phyloP scores from a whole-genome alignment of 441 rosid species.

The Cnidoscolus chayamansa region DNA sequence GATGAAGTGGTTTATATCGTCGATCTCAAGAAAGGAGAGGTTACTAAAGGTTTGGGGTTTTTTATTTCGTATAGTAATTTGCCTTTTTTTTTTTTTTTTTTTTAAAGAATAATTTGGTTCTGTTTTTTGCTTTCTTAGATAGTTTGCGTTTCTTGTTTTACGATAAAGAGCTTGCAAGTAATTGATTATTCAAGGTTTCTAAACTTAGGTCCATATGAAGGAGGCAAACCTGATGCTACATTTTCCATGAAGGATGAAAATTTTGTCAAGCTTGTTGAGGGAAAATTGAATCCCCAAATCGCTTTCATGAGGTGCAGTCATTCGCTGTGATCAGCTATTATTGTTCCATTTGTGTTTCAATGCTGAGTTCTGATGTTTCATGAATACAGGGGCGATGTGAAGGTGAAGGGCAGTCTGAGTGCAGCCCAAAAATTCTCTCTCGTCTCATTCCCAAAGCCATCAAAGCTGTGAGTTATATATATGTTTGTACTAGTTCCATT shows the following conservation, averaged over 20 bases:
- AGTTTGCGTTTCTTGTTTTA: too few relatives aligned
- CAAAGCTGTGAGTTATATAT: constrained; percentile 61
- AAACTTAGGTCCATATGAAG: constrained; percentile 64
- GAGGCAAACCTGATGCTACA: constrained; percentile 84
- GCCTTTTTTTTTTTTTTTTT: not conserved
- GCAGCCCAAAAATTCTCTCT: constrained; percentile 97
- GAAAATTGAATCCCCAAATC: constrained; percentile 89
- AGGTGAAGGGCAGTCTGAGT: constrained; percentile 89
- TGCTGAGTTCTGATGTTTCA: constrained; percentile 16
- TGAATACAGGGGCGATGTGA: constrained; percentile 80
- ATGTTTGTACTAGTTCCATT: not conserved
- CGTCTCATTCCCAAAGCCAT: constrained; percentile 90
- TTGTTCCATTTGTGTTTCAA: not conserved
- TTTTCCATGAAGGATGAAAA: constrained; percentile 87
- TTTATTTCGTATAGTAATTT: not conserved
- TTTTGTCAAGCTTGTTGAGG: constrained; percentile 80
- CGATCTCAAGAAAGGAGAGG: constrained; percentile 90
- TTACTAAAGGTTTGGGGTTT: constrained; percentile 59
- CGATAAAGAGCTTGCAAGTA: too few relatives aligned
- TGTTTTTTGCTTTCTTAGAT: too few relatives aligned
- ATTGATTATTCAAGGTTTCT: constrained; percentile 7
- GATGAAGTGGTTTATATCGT: constrained; percentile 68
- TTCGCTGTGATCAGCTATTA: not conserved
- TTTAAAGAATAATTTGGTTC: too few relatives aligned
- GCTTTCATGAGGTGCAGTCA: constrained; percentile 76